A percentile compares a stretch with the other conserved stretches of the same genome.
These are phyloP conservation scores for Elongisporangium undulatum DNA, from an alignment of 352 stramenopile species.

Conservation along the genomic window DNA sequence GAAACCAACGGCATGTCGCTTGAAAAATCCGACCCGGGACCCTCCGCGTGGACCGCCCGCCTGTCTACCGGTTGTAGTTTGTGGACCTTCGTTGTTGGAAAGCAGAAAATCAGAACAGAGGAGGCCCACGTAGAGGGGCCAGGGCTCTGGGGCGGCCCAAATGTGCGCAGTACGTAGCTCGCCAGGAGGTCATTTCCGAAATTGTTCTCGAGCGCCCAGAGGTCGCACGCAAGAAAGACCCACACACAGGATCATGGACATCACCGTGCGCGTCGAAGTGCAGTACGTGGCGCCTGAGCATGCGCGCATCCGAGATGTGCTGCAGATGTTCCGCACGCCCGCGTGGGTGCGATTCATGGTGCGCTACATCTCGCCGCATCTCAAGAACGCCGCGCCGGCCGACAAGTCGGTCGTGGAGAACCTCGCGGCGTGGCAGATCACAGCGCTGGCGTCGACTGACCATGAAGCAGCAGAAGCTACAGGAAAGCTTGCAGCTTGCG, in stretches of 20 bases:
- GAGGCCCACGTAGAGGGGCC: not conserved
- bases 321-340: constrained; percentile 79
- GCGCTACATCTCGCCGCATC: constrained; percentile 79
- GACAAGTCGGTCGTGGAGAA: constrained; percentile 65
- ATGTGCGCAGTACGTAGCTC: not conserved
- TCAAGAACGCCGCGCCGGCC: constrained; percentile 74
- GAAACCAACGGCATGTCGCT: not conserved
- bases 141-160: not conserved
- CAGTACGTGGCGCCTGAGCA: constrained; percentile 69
- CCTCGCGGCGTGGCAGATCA: constrained; percentile 22
- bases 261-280: constrained; percentile 75
- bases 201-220: constrained; percentile 2
- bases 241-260: constrained; percentile 41
- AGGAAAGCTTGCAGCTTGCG: constrained; percentile 46
- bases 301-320: constrained; percentile 61
- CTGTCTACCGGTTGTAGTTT: not conserved
- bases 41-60: not conserved
- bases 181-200: constrained; percentile 7
- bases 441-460: not conserved
- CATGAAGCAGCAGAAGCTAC: not conserved
- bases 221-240: not conserved
- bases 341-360: constrained; percentile 85
- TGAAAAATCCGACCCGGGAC: not conserved
- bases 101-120: not conserved
- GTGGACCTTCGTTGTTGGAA: not conserved